Conservation (phyloP, 2,329 filamentous ascomycete species). For the Fusarium sp. region DNA sequence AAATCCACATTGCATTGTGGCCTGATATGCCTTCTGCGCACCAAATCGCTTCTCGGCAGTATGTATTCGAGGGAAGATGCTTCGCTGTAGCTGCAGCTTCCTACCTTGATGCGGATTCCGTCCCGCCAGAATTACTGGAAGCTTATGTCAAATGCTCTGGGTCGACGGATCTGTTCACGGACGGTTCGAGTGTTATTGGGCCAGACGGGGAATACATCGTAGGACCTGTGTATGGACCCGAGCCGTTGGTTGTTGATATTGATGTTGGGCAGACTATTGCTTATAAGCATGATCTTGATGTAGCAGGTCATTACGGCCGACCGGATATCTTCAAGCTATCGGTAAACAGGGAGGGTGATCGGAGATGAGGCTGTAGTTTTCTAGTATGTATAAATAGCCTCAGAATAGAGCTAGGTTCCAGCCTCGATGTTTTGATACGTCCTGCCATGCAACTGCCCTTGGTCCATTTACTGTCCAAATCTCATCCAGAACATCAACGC, state of each 20-base stretch:
- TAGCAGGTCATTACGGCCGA: background rate
- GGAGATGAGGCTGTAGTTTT: background rate
- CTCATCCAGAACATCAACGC: background rate
- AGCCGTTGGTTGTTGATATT: background rate
- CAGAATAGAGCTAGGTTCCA: background rate
- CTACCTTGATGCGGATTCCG: fast-evolving
- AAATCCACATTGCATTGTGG: background rate
- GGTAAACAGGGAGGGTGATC: background rate
- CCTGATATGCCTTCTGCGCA: fast-evolving
- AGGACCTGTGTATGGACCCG: background rate
- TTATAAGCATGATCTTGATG: background rate
- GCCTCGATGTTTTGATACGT: background rate
- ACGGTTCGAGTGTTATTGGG: background rate
- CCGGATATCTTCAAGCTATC: background rate
- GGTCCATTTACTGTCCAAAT: background rate
- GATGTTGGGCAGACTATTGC: background rate
- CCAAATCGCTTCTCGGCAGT: background rate
- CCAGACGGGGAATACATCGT: background rate
- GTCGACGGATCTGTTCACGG: background rate
- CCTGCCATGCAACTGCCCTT: background rate
- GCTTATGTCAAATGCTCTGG: background rate
- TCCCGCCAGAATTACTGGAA: fast-evolving
- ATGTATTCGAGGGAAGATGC: background rate
- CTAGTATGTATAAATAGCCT: background rate
- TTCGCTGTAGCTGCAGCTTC: background rate